Percentiles rank a stretch among this genome's conserved stretches.
Conservation (phyloP, 176 grass and related monocot genomes). For the Neostapfia colusana region DNA sequence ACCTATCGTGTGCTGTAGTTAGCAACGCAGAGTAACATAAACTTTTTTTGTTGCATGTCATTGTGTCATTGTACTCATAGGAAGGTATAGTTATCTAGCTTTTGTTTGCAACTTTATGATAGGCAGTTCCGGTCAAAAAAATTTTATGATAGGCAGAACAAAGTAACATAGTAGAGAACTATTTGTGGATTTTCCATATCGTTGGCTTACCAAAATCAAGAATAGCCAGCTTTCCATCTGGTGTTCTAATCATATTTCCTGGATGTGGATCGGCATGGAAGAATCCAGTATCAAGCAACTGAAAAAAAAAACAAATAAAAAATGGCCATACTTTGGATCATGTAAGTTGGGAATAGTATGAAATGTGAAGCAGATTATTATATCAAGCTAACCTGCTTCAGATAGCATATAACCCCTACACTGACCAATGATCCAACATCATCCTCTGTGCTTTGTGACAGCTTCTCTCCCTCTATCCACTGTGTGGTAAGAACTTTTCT, state of each 20-base stretch:
- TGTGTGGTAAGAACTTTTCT: conserved; percentile 91
- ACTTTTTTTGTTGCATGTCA: too few species aligned
- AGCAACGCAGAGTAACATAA: background rate
- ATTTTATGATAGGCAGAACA: background rate
- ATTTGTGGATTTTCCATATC: conserved; percentile 12
- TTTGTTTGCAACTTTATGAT: conserved; percentile 23
- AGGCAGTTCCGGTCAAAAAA: too few species aligned
- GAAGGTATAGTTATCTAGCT: background rate
- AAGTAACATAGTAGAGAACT: too few species aligned
- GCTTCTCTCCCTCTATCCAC: conserved; percentile 90
- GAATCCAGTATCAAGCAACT: conserved; percentile 98
- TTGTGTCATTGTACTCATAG: conserved; percentile 10
- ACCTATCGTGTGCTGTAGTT: background rate
- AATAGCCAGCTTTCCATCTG: conserved; percentile 96
- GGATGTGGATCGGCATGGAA: conserved; percentile 99
- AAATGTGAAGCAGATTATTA: background rate
- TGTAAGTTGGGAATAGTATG: conserved; percentile 4
- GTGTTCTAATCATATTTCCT: conserved; percentile 97
- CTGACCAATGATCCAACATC: conserved; percentile 92
- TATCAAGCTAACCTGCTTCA: conserved; percentile 72
- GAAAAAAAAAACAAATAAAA: conserved; percentile 33
- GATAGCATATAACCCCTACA: conserved; percentile 98
- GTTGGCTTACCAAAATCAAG: conserved; percentile 89
- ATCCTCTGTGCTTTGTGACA: conserved; percentile 90
- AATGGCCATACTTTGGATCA: background rate